phyloP scores from a whole-genome alignment of 257 asterid species.

The Cruciata laevipes region DNA sequence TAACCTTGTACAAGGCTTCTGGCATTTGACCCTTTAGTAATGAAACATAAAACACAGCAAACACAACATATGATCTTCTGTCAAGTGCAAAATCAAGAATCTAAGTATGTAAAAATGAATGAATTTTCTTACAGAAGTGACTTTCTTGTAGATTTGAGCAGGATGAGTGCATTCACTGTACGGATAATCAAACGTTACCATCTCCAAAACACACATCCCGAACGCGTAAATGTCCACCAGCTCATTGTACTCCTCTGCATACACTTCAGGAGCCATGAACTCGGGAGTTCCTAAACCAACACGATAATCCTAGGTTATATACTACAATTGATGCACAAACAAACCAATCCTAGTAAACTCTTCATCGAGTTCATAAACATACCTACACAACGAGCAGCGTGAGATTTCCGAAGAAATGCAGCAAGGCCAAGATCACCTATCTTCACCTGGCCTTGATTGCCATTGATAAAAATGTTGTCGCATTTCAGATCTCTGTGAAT shows the following conservation, averaged over 20 bases:
- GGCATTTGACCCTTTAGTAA: conserved; percentile 69
- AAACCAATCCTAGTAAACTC: neutral
- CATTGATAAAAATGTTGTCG: conserved; percentile 46
- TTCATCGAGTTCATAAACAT: conserved; percentile 8
- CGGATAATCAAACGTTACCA: conserved; percentile 51
- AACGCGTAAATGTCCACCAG: conserved; percentile 47
- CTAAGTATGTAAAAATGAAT: neutral
- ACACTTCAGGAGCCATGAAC: conserved; percentile 56
- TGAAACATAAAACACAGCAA: conserved; percentile 2
- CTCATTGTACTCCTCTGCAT: conserved; percentile 48
- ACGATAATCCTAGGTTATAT: neutral
- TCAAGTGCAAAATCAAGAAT: neutral
- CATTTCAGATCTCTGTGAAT: conserved; percentile 80
- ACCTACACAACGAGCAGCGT: conserved; percentile 76
- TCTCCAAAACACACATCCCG: conserved; percentile 50
- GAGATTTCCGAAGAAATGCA: conserved; percentile 43
- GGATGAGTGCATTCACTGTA: conserved; percentile 51
- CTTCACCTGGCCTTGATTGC: conserved; percentile 52
- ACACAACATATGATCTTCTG: neutral
- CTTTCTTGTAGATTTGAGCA: conserved; percentile 54
- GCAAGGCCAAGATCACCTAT: conserved; percentile 55
- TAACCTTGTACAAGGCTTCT: conserved; percentile 66
- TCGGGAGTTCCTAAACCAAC: conserved; percentile 39
- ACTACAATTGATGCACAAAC: neutral
- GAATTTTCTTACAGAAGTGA: conserved; percentile 35